Percentiles rank a stretch among this genome's conserved stretches.
phyloP scores from a whole-genome alignment of 2,329 filamentous ascomycete species.

The Ophioceras dolichostomum region DNA sequence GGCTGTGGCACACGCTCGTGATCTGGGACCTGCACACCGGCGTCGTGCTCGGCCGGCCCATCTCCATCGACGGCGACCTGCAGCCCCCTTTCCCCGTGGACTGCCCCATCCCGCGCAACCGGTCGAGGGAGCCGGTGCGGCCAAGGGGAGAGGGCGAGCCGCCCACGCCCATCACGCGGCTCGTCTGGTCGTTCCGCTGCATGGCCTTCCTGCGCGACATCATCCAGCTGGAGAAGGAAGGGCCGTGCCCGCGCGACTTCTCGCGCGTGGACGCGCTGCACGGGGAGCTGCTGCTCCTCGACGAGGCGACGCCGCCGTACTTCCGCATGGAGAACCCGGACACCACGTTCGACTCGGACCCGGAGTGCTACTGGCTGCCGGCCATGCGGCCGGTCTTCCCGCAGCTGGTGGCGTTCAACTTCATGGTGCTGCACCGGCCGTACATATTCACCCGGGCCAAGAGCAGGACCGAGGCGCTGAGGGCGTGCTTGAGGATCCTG shows the following conservation, averaged over 20 bases:
- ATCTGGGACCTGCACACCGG: slow-evolving; percentile 43
- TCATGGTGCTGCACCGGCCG: slow-evolving; percentile 48
- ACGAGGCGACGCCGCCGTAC: slow-evolving; percentile 34
- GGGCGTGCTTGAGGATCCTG: slow-evolving; percentile 42
- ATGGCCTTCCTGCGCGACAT: slow-evolving; percentile 38
- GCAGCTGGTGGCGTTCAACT: slow-evolving; percentile 37
- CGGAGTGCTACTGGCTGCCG: slow-evolving; percentile 40
- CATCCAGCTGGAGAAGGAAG: slow-evolving; percentile 41
- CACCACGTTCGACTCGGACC: slow-evolving; percentile 39
- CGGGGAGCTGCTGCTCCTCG: slow-evolving; percentile 32
- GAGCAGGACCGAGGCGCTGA: slow-evolving; percentile 42
- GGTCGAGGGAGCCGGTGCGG: slow-evolving; percentile 33
- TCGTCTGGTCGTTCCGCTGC: slow-evolving; percentile 37
- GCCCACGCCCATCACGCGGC: slow-evolving; percentile 42
- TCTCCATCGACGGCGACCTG: slow-evolving; percentile 36
- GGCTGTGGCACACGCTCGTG: slow-evolving; percentile 42
- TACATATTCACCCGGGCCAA: slow-evolving; percentile 46
- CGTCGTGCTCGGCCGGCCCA: slow-evolving; percentile 41
- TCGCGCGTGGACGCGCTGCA: slow-evolving; percentile 42
- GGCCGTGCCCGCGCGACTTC: slow-evolving; percentile 40
- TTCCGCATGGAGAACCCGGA: slow-evolving; percentile 45
- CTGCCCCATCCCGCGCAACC: slow-evolving; percentile 31
- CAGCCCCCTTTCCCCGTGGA: slow-evolving; percentile 41
- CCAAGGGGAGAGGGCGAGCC: slow-evolving; percentile 36
- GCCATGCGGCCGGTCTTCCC: slow-evolving; percentile 31